A percentile compares a stretch with the other conserved stretches of the same genome.
Evolutionary conservation across 1,284 basidiomycete species (phyloP).

Genomic region (Rhodofomes roseus): DNA sequence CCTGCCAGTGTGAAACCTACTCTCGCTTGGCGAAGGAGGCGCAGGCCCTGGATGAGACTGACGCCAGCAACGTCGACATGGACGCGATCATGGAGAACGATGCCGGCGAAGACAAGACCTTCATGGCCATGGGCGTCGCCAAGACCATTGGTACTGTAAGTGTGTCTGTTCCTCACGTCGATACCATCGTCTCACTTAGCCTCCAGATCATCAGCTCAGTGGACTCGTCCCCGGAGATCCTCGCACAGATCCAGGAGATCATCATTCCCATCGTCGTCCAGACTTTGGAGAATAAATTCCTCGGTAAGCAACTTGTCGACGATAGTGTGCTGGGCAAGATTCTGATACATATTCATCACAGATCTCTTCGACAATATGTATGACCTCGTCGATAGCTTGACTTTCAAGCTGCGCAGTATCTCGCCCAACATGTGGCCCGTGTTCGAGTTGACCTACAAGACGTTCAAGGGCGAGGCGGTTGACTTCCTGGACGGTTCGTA

Average conservation of each 20-base stretch:
- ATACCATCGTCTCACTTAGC: not conserved
- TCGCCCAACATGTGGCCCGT: conserved; percentile 85
- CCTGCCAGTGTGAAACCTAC: conserved; percentile 72
- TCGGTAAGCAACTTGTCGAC: conserved; percentile 44
- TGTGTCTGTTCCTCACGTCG: conserved; percentile 3
- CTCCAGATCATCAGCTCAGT: conserved; percentile 66
- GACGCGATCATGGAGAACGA: conserved; percentile 50
- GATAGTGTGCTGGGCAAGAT: not conserved
- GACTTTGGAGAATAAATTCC: conserved; percentile 71
- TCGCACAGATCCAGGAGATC: conserved; percentile 79
- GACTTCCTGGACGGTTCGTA: conserved; percentile 79
- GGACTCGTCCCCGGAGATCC: conserved; percentile 72
- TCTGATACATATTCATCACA: conserved; percentile 23
- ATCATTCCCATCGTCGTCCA: conserved; percentile 77
- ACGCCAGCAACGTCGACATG: conserved; percentile 40
- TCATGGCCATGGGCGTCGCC: conserved; percentile 80
- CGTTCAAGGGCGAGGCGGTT: conserved; percentile 83
- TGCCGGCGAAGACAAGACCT: conserved; percentile 77
- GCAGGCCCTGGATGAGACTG: conserved; percentile 49
- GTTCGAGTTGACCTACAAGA: conserved; percentile 77
- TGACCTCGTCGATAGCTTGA: conserved; percentile 82
- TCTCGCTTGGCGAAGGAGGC: conserved; percentile 72
- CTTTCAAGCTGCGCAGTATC: conserved; percentile 79
- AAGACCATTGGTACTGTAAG: conserved; percentile 77
- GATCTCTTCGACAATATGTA: conserved; percentile 90